Evolutionary conservation across 352 stramenopile genomes (phyloP), one percentile per base, ranked within the genome.

Genomic region (Phytophthora pistaciae): DNA sequence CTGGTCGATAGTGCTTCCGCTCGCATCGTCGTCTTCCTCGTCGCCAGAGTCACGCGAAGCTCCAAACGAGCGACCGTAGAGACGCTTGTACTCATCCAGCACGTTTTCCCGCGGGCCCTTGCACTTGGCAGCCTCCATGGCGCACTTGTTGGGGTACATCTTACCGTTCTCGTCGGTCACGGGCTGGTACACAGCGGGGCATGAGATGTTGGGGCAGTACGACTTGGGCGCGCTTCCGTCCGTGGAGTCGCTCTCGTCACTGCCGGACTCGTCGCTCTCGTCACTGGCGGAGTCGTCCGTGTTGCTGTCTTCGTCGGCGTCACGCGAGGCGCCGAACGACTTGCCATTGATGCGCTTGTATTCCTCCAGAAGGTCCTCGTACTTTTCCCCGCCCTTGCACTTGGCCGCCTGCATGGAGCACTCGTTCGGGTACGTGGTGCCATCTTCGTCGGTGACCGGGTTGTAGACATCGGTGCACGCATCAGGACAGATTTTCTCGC

Each of bases 81-180:
- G 20, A 8, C 53, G 44, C 44, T 74, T 64, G 59, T 64, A 68
- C 40, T 65, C 46, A 0, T 64, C 67, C 55, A 74, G 57, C 5
- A 58, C 33, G 60, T 77, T 66, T 56, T 70, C 54, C 8, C 54
- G 65, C 9, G 46, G 44, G n/a, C 76, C 68, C 38, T 74, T 78
- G 64, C 81, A 88, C 27, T 75, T 65, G 0, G 66, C 66, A 49
- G 66, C 70, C 9, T 62, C 33, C 54, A 85, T 70, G 25, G 67
- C 63, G 49, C 78, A 86, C 46, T 56, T 42, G 56, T 82, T 86
- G 16, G 64, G 27, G 66, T 86, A 86, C 8, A 38, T 75, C 14
- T 64, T 50, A 18, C 76, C 76, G 29, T 86, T 66, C 23, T 77
- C 72, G 13, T 78, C 74, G 23, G 27, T 67, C 20, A 82, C 71